Conservation (phyloP, 106 monocot species). For the Dioscorea zingiberensis region DNA sequence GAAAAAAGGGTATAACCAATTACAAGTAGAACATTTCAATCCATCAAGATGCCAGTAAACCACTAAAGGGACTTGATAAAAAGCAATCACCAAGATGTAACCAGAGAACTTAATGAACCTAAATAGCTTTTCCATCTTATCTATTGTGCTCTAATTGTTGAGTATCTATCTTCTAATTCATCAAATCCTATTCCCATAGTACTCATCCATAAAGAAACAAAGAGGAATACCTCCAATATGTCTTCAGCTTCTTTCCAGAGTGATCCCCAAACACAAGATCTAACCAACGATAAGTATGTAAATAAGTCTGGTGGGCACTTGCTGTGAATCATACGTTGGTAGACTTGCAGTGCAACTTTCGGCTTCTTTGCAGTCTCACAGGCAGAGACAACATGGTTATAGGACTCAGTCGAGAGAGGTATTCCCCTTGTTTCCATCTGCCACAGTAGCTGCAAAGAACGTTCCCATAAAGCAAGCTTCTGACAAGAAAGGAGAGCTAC, state of each 20-base stretch:
- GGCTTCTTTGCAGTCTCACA: slow-evolving; percentile 81
- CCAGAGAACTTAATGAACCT: too few relatives aligned
- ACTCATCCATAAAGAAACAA: too few relatives aligned
- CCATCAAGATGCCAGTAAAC: too few relatives aligned
- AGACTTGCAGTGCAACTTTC: slow-evolving; percentile 77
- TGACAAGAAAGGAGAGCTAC: slow-evolving; percentile 74
- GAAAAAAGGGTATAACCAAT: too few relatives aligned
- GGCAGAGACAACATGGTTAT: slow-evolving; percentile 74
- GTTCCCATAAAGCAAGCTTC: slow-evolving; percentile 76
- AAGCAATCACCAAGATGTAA: too few relatives aligned
- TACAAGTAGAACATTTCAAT: too few relatives aligned
- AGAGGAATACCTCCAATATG: slow-evolving; percentile 54
- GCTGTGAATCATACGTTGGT: slow-evolving; percentile 65
- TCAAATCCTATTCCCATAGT: too few relatives aligned
- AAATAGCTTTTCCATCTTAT: too few relatives aligned
- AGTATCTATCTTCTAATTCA: too few relatives aligned
- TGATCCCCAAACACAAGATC: slow-evolving; percentile 87
- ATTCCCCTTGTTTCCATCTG: slow-evolving; percentile 74
- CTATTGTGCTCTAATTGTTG: too few relatives aligned
- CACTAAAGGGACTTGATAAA: too few relatives aligned
- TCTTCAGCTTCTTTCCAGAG: slow-evolving; percentile 72
- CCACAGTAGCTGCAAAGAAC: slow-evolving; percentile 79
- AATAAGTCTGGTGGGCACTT: slow-evolving; percentile 71
- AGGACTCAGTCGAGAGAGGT: slow-evolving; percentile 46
- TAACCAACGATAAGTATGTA: slow-evolving; percentile 67